Conservation (phyloP, 2,329 filamentous ascomycete genomes). For the Stemphylium vesicarium region DNA sequence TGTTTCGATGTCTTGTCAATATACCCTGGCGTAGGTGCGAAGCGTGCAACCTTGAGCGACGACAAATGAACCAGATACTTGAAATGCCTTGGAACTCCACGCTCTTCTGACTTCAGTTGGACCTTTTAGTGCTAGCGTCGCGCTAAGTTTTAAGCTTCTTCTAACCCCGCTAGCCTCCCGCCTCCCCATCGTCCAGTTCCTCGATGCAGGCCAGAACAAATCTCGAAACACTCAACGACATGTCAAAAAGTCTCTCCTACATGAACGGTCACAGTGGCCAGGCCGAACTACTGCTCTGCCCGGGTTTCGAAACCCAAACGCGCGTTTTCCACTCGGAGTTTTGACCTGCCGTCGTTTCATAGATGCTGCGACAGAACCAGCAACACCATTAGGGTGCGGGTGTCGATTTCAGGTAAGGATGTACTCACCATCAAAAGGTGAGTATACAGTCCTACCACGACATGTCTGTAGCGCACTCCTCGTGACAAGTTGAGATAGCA, state of each 20-base stretch:
- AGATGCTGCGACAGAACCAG: slow-evolving; percentile 15
- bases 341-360: slow-evolving; percentile 12
- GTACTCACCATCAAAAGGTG: not conserved
- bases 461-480: not conserved
- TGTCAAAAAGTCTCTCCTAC: slow-evolving; percentile 8
- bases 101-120: not conserved
- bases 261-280: slow-evolving; percentile 15
- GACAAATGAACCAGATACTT: not conserved
- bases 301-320: slow-evolving; percentile 34
- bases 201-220: not conserved
- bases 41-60: not conserved
- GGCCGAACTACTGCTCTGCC: slow-evolving; percentile 6
- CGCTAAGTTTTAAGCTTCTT: slow-evolving; percentile 16
- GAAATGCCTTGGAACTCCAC: not conserved
- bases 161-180: slow-evolving; percentile 1
- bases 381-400: slow-evolving; percentile 6
- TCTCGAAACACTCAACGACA: slow-evolving; percentile 7
- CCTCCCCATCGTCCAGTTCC: not conserved
- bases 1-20: slow-evolving; percentile 1
- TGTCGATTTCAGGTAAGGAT: not conserved
- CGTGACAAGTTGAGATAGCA: not conserved
- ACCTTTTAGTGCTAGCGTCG: slow-evolving; percentile 11
- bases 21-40: not conserved
- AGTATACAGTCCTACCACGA: not conserved
- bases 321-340: slow-evolving; percentile 14